phyloP scores from a whole-genome alignment of 2,329 filamentous ascomycete genomes.

The Diaporthe sp. region DNA sequence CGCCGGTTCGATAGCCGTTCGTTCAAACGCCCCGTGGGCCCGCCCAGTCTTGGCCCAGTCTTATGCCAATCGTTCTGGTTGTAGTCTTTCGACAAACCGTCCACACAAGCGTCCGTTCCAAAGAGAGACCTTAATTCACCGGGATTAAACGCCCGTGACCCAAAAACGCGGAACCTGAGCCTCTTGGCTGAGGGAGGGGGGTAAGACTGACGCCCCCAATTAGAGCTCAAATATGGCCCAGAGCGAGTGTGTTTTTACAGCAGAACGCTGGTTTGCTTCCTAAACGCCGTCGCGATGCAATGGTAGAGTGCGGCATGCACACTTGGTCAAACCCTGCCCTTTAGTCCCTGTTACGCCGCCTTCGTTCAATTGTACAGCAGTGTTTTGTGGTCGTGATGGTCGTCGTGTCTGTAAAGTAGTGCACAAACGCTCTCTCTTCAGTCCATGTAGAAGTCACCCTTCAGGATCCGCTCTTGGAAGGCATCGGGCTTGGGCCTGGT shows the following conservation, averaged over 20 bases:
- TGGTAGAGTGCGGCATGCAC: not conserved
- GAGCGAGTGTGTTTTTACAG: conserved; percentile 14
- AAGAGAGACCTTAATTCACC: conserved; percentile 6
- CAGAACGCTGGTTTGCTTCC: conserved; percentile 1
- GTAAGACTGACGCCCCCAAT: not conserved
- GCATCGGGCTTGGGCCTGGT: conserved; percentile 82
- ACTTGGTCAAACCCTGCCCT: not conserved
- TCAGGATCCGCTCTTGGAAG: conserved; percentile 96
- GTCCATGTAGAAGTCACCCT: conserved; percentile 99
- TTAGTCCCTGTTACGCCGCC: not conserved
- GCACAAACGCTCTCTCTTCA: conserved; percentile 53
- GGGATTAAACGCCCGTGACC: not conserved
- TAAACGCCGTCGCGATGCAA: conserved; percentile 17
- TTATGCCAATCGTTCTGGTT: not conserved
- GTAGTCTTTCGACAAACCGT: conserved; percentile 7
- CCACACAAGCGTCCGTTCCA: conserved; percentile 2
- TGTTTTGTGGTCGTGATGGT: conserved; percentile 7
- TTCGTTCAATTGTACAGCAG: not conserved
- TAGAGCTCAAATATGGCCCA: conserved; percentile 20
- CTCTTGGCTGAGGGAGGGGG: not conserved
- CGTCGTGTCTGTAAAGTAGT: not conserved
- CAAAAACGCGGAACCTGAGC: not conserved
- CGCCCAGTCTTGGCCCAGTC: not conserved
- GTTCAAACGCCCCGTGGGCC: conserved; percentile 3
- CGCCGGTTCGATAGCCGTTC: conserved; percentile 9